A percentile compares a stretch with the other conserved stretches of the same genome.
Evolutionary conservation across 768 basidiomycete species (phyloP).

Genomic region (Tylopilus plumbeoviolaceoides): DNA sequence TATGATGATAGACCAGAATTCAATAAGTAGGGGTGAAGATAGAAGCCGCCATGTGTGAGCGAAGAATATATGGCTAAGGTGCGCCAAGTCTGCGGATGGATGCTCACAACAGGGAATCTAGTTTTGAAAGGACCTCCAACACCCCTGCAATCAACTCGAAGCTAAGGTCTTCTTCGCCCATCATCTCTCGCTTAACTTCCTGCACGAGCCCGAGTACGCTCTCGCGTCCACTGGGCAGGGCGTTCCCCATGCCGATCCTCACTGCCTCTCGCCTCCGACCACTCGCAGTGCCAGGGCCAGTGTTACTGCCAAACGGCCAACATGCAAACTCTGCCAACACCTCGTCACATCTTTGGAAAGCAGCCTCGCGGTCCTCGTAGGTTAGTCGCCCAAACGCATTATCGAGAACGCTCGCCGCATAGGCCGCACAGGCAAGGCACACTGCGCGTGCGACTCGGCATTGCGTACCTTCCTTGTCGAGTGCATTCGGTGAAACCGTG

Average conservation of each 20-base stretch:
- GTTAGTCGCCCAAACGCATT: slow-evolving; percentile 86
- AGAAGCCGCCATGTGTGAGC: background rate
- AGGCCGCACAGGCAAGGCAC: slow-evolving; percentile 84
- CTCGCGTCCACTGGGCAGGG: slow-evolving; percentile 53
- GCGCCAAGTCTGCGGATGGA: background rate
- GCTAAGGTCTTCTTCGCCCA: slow-evolving; percentile 72
- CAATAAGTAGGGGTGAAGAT: slow-evolving; percentile 8
- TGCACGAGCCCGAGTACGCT: slow-evolving; percentile 68
- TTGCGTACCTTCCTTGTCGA: slow-evolving; percentile 74
- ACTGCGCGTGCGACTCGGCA: slow-evolving; percentile 79
- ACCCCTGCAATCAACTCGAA: slow-evolving; percentile 93
- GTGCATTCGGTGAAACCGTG: slow-evolving; percentile 69
- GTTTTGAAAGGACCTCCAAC: slow-evolving; percentile 86
- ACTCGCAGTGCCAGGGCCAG: slow-evolving; percentile 31
- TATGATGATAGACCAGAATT: slow-evolving; percentile 3
- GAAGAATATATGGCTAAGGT: background rate
- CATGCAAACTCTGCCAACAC: slow-evolving; percentile 84
- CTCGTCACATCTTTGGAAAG: slow-evolving; percentile 92
- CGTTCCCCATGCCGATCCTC: slow-evolving; percentile 55
- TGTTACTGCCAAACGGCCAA: slow-evolving; percentile 76
- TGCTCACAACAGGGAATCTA: slow-evolving; percentile 60
- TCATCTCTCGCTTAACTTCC: slow-evolving; percentile 71
- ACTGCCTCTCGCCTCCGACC: slow-evolving; percentile 39
- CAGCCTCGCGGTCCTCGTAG: slow-evolving; percentile 91
- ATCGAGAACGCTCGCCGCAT: slow-evolving; percentile 92